These are phyloP conservation scores for Pleurotus pulmonarius DNA, from an alignment of 768 basidiomycete species.

Conservation along the genomic window DNA sequence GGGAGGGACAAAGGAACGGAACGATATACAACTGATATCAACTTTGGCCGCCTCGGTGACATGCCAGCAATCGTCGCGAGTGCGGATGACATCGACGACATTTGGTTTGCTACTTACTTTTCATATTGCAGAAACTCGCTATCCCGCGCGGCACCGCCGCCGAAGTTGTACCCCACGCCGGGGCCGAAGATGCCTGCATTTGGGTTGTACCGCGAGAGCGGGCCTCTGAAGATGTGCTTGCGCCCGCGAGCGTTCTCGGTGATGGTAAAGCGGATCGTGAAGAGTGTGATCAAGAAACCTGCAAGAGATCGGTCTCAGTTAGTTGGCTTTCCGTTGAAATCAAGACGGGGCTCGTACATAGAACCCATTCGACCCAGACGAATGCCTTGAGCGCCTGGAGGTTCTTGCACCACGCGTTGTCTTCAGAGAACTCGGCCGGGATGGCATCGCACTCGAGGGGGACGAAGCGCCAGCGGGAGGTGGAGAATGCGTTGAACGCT, in stretches of 20 bases:
- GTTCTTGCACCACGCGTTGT: conserved; percentile 49
- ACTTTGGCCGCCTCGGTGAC: too few species aligned
- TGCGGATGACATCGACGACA: too few species aligned
- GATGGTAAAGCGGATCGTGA: conserved; percentile 42
- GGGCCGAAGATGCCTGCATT: conserved; percentile 12
- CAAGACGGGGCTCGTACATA: conserved; percentile 32
- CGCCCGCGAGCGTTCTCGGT: conserved; percentile 39
- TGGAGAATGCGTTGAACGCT: conserved; percentile 62
- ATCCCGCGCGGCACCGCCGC: conserved; percentile 10
- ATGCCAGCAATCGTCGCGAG: too few species aligned
- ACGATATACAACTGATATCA: background rate
- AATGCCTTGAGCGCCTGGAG: conserved; percentile 52
- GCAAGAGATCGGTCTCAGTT: background rate
- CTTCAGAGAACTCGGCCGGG: conserved; percentile 36
- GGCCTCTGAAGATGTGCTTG: conserved; percentile 47
- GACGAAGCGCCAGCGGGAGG: conserved; percentile 48
- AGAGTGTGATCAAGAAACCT: conserved; percentile 41
- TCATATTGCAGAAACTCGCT: conserved; percentile 35
- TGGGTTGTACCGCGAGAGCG: conserved; percentile 48
- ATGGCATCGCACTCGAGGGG: conserved; percentile 46
- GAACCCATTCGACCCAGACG: conserved; percentile 55
- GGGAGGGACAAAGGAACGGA: background rate
- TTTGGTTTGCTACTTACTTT: too few species aligned
- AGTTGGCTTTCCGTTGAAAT: too few species aligned
- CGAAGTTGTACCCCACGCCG: background rate